Conservation (phyloP, 2,329 filamentous ascomycete species). For the Alternaria dauci region DNA sequence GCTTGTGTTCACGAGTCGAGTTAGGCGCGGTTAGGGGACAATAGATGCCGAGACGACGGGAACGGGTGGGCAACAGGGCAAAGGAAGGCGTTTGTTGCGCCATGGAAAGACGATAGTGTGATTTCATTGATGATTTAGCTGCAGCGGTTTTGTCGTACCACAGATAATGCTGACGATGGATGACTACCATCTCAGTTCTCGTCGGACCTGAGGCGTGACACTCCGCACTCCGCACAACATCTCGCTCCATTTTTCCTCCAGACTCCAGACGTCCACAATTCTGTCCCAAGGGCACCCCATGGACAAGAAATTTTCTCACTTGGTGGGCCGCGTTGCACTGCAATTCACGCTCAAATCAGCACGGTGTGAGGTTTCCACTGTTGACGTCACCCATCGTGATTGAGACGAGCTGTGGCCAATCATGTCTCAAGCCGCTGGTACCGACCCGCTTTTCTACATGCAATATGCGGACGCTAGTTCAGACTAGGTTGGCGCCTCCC, state of each 20-base stretch:
- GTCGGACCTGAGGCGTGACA: neutral
- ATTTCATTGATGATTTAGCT: neutral
- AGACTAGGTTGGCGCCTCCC: slow-evolving; percentile 13
- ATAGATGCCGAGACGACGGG: slow-evolving; percentile 12
- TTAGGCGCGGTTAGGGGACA: slow-evolving; percentile 12
- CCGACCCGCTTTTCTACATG: slow-evolving; percentile 33
- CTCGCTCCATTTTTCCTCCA: slow-evolving; percentile 27
- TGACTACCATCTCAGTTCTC: neutral
- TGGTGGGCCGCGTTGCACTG: slow-evolving; percentile 9
- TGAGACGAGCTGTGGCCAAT: slow-evolving; percentile 19
- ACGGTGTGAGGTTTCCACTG: slow-evolving; percentile 10
- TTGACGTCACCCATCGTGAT: slow-evolving; percentile 27
- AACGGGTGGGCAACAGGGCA: slow-evolving; percentile 1
- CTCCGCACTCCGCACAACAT: slow-evolving; percentile 25
- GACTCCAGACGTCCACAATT: slow-evolving; percentile 20
- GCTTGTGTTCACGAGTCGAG: slow-evolving; percentile 25
- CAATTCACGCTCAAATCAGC: slow-evolving; percentile 12
- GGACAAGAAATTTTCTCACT: slow-evolving; percentile 11
- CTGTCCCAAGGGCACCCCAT: slow-evolving; percentile 10
- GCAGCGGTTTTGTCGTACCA: slow-evolving; percentile 3
- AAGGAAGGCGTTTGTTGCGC: neutral
- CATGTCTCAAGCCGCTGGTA: slow-evolving; percentile 17
- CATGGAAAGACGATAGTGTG: neutral
- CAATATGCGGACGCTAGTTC: slow-evolving; percentile 27
- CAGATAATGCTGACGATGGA: neutral